A percentile compares a stretch with the other conserved stretches of the same genome.
Conservation (phyloP, 2,329 filamentous ascomycete species). For the Paracorniculantispora psalliotae region DNA sequence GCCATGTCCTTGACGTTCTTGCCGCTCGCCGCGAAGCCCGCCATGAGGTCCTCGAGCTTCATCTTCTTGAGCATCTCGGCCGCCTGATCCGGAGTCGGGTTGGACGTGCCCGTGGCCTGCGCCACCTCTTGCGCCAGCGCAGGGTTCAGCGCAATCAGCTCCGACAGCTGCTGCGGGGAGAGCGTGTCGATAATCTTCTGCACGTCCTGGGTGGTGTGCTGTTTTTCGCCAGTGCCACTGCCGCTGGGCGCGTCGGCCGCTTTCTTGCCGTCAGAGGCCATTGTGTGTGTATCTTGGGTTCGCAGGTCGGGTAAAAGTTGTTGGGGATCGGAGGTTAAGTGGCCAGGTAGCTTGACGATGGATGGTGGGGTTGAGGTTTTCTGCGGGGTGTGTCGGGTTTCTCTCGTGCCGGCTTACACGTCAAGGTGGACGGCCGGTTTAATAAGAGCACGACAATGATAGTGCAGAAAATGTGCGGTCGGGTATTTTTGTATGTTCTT, state of each 20-base stretch:
- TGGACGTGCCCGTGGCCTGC: slow-evolving; percentile 30
- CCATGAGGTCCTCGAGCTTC: slow-evolving; percentile 67
- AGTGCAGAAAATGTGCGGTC: too few species aligned
- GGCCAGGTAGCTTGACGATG: slow-evolving; percentile 2
- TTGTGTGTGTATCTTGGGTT: background rate
- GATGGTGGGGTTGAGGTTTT: slow-evolving; percentile 14
- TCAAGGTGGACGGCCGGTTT: background rate
- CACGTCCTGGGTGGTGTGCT: slow-evolving; percentile 31
- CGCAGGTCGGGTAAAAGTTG: background rate
- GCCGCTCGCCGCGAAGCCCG: slow-evolving; percentile 67
- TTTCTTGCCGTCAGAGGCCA: slow-evolving; percentile 31
- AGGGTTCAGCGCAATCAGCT: slow-evolving; percentile 69
- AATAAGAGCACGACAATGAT: too few species aligned
- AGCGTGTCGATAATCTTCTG: slow-evolving; percentile 50
- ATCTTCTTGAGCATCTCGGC: slow-evolving; percentile 56
- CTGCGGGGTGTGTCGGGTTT: background rate
- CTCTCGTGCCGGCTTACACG: background rate
- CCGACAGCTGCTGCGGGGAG: slow-evolving; percentile 53
- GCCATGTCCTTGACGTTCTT: slow-evolving; percentile 97
- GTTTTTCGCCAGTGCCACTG: slow-evolving; percentile 29
- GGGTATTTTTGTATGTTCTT: too few species aligned
- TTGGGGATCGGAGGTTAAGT: background rate
- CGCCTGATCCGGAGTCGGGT: slow-evolving; percentile 37
- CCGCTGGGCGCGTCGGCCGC: slow-evolving; percentile 31
- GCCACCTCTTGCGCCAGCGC: slow-evolving; percentile 58